Conservation (phyloP, 2,329 filamentous ascomycete genomes). For the Epichloe brachyelytri region DNA sequence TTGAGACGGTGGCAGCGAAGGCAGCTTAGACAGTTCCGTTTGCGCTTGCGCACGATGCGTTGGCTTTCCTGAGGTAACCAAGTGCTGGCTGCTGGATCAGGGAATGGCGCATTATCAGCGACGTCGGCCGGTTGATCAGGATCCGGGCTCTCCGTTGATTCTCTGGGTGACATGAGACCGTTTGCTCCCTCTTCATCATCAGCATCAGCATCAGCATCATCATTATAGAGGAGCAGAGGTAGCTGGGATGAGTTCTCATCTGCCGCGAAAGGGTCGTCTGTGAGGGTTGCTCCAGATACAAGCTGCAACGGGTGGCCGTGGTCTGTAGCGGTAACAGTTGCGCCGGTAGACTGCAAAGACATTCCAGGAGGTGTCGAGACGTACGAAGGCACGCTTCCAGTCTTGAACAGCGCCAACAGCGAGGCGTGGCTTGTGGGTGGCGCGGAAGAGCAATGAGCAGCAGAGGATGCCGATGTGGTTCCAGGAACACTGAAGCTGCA, state of each 20-base stretch:
- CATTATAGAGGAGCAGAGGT: too few species aligned
- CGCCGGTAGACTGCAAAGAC: background rate
- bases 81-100: slow-evolving; percentile 2
- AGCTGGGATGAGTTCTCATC: too few species aligned
- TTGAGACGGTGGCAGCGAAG: slow-evolving; percentile 24
- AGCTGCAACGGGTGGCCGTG: too few species aligned
- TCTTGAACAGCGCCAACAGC: background rate
- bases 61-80: slow-evolving; percentile 3
- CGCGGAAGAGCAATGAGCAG: background rate
- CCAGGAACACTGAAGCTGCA: slow-evolving; percentile 18
- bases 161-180: slow-evolving; percentile 18
- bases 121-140: slow-evolving; percentile 6
- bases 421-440: background rate
- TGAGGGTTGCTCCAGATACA: too few species aligned
- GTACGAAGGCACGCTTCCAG: background rate
- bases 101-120: slow-evolving; percentile 5
- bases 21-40: slow-evolving; percentile 24
- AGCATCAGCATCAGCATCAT: too few species aligned
- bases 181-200: slow-evolving; percentile 6
- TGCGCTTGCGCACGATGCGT: slow-evolving; percentile 21
- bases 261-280: too few species aligned
- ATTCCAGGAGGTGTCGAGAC: background rate
- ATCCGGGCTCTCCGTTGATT: slow-evolving; percentile 17
- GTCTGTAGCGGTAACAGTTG: too few species aligned
- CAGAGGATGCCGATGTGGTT: background rate